Evolutionary conservation across 1,139 yeast species (phyloP), one percentile per base, ranked within the genome.

Genomic region (Candida sp.): DNA sequence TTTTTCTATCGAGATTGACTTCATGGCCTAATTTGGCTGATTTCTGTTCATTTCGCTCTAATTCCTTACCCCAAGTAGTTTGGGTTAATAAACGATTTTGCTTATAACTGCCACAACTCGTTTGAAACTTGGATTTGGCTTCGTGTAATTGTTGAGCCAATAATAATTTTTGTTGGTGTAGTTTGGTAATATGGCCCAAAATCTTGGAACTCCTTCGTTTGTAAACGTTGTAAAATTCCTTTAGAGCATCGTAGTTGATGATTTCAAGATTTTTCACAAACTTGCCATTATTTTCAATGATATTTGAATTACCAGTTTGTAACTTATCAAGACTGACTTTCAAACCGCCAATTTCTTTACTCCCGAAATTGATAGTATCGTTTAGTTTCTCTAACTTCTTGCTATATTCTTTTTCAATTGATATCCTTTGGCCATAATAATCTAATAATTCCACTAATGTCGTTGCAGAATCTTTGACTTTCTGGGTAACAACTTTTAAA

Each of bases 21-120:
- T 77, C 60, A 30, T 69, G 65, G 45, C 73, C 77, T 39, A 82
- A 73, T 55, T 81, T 82, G 33, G 74, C 77, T 38, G 84, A 70
- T 56, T 84, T 87, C 38, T 69, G 70, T 50, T 85, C 79, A 56
- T 83, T 75, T 51, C 77, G 81, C 49, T 87, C 90, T 33, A 81
- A 74, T 57, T 89, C 96, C 48, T 80, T 81, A 9, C 95, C 95
- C 70, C 93, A 82, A 30, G 93, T 75, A 12, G 91, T 74, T 51
- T 84, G 84, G 50, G 82, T 79, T 56, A 84, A 81, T 15, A 89
- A 81, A 39, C 73, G 68, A 43, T 73, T 72, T 1, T 84, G 75
- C 51, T 82, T 82, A 45, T 84, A 67, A 52, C 75, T 81, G 36
- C 74, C 66, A 58, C 86, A 81, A 42, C 80, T 87, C 9, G 67